These are phyloP conservation scores for Fraxinus ornus DNA, from an alignment of 305 asterid species.

Conservation along the genomic window DNA sequence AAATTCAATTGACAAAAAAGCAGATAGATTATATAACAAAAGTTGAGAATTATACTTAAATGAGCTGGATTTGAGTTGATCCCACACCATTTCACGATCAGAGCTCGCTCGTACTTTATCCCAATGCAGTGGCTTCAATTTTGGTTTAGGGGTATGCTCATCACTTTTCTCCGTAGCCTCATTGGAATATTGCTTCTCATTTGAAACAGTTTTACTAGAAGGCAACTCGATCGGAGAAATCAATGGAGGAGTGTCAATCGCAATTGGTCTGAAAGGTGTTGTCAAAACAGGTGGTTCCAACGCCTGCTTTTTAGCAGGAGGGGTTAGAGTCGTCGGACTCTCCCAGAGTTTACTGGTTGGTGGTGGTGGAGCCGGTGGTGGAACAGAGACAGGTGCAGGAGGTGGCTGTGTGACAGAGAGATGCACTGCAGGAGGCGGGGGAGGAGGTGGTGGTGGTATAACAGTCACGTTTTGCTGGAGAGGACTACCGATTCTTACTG, in stretches of 20 bases:
- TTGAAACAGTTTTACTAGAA: slow-evolving; percentile 25
- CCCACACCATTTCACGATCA: slow-evolving; percentile 97
- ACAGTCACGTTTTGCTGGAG: slow-evolving; percentile 11
- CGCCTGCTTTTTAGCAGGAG: slow-evolving; percentile 32
- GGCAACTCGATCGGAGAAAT: slow-evolving; percentile 67
- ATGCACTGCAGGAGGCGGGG: slow-evolving; percentile 30
- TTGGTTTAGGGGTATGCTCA: slow-evolving; percentile 63
- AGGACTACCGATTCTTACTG: slow-evolving; percentile 23
- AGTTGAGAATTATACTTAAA: slow-evolving; percentile 56
- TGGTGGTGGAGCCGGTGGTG: slow-evolving; percentile 60
- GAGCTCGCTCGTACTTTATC: slow-evolving; percentile 97
- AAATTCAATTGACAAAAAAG: background rate
- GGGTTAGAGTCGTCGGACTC: slow-evolving; percentile 66
- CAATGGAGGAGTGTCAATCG: slow-evolving; percentile 37
- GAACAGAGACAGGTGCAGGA: slow-evolving; percentile 4
- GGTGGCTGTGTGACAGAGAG: slow-evolving; percentile 35
- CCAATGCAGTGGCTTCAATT: slow-evolving; percentile 97
- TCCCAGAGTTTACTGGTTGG: slow-evolving; percentile 44
- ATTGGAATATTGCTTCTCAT: slow-evolving; percentile 20
- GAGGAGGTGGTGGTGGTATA: slow-evolving; percentile 27
- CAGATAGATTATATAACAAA: background rate
- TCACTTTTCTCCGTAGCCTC: slow-evolving; percentile 34
- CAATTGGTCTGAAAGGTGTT: slow-evolving; percentile 50
- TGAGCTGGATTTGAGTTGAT: slow-evolving; percentile 88
- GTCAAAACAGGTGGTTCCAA: slow-evolving; percentile 45